A percentile compares a stretch with the other conserved stretches of the same genome.
phyloP scores from a whole-genome alignment of 2,329 filamentous ascomycete genomes.

The Dactylellina parvicollis region DNA sequence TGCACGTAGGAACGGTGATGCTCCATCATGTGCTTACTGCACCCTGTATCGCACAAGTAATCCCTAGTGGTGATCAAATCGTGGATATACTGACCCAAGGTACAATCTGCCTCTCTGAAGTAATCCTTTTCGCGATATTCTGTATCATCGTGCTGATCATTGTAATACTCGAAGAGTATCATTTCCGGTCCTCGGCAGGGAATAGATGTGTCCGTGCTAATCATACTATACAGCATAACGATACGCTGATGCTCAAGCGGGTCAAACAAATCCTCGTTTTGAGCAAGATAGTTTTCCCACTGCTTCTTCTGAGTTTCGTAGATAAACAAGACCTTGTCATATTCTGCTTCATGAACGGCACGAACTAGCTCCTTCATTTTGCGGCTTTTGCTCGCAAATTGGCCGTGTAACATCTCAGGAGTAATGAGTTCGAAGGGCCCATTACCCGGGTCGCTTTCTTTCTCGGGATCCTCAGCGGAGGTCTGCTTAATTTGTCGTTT shows the following conservation, averaged over 20 bases:
- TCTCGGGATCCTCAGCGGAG: constrained; percentile 62
- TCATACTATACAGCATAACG: constrained; percentile 89
- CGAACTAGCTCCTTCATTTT: constrained; percentile 93
- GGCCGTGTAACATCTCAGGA: constrained; percentile 91
- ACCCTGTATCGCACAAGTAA: constrained; percentile 82
- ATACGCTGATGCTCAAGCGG: constrained; percentile 97
- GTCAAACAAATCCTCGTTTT: constrained; percentile 88
- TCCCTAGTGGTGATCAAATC: constrained; percentile 81
- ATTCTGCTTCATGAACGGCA: constrained; percentile 94
- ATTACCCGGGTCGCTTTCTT: constrained; percentile 69
- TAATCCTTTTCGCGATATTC: constrained; percentile 70
- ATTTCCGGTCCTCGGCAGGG: constrained; percentile 91
- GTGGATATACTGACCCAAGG: constrained; percentile 93
- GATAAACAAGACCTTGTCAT: constrained; percentile 91
- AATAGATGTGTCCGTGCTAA: constrained; percentile 91
- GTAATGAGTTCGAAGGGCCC: constrained; percentile 83
- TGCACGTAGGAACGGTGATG: constrained; percentile 98
- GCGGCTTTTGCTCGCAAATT: constrained; percentile 73
- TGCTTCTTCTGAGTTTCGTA: constrained; percentile 94
- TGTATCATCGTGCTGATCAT: constrained; percentile 76
- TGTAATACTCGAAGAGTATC: constrained; percentile 91
- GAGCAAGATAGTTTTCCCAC: constrained; percentile 94
- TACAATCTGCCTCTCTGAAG: constrained; percentile 77
- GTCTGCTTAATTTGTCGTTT: constrained; percentile 66
- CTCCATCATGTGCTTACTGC: constrained; percentile 86